phyloP scores from a whole-genome alignment of 257 asterid genomes.

The Nicotiana tabacum region DNA sequence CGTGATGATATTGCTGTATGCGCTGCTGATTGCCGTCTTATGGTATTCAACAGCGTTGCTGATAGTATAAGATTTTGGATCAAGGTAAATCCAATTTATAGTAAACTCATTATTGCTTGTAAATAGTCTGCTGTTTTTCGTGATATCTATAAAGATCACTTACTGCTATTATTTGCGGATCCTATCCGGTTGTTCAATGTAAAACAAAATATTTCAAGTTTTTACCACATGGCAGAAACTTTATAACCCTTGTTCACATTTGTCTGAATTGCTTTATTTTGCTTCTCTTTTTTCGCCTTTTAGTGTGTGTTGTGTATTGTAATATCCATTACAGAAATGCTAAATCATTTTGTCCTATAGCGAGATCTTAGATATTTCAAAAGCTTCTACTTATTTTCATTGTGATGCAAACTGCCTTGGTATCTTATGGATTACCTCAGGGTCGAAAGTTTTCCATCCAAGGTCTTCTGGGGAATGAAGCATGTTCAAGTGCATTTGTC shows the following conservation, averaged over 20 bases:
- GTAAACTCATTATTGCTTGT: slow-evolving; percentile 1
- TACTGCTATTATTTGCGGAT: neutral
- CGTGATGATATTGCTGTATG: slow-evolving; percentile 76
- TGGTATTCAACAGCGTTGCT: slow-evolving; percentile 61
- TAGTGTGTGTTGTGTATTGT: neutral
- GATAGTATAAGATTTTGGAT: slow-evolving; percentile 87
- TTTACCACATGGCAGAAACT: neutral
- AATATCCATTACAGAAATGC: neutral
- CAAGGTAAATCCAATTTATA: slow-evolving; percentile 51
- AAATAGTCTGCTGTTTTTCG: neutral
- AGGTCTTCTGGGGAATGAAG: slow-evolving; percentile 89
- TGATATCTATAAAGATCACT: neutral
- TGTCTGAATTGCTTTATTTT: slow-evolving; percentile 1
- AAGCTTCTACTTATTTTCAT: neutral
- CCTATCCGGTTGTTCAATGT: neutral
- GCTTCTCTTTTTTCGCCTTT: neutral
- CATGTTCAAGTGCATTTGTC: slow-evolving; percentile 49
- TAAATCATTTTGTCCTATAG: neutral
- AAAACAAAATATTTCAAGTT: neutral
- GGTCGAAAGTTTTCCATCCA: slow-evolving; percentile 83
- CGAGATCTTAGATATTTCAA: neutral
- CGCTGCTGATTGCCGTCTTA: slow-evolving; percentile 92
- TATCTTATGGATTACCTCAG: slow-evolving; percentile 30
- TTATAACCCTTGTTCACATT: neutral
- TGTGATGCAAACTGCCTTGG: slow-evolving; percentile 10